These are phyloP conservation scores for Aspergillus bridgeri DNA, from an alignment of 495 filamentous ascomycete genomes.

Conservation along the genomic window DNA sequence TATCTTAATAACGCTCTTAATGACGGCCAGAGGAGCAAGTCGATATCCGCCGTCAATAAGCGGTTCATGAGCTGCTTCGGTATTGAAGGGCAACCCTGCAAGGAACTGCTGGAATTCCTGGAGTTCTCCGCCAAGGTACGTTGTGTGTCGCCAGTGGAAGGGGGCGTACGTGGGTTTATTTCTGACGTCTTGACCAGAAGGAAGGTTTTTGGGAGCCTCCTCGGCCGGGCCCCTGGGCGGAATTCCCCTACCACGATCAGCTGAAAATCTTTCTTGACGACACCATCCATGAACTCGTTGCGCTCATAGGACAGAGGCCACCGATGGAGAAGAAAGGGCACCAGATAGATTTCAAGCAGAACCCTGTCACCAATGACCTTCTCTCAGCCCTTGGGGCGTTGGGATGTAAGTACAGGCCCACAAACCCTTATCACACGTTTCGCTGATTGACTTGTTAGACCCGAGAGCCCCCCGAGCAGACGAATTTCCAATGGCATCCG, in stretches of 20 bases:
- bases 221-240: conserved; percentile 29
- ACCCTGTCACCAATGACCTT: conserved; percentile 36
- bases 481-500: conserved; percentile 35
- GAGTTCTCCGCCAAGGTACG: conserved; percentile 53
- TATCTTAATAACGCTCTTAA: conserved; percentile 63
- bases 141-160: conserved; percentile 3
- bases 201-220: conserved; percentile 48
- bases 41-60: conserved; percentile 67
- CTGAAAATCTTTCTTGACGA: conserved; percentile 53
- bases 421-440: conserved; percentile 2
- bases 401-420: conserved; percentile 37
- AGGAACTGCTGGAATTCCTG: conserved; percentile 58
- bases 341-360: conserved; percentile 27
- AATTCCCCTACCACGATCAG: conserved; percentile 43
- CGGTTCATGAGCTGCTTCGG: conserved; percentile 69
- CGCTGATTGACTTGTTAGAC: conserved; percentile 22
- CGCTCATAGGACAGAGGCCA: conserved; percentile 45
- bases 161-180: too few species aligned
- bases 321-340: conserved; percentile 40
- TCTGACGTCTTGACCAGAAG: conserved; percentile 24
- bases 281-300: conserved; percentile 47
- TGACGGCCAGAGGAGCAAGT: conserved; percentile 40
- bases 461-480: conserved; percentile 24
- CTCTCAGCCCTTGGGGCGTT: conserved; percentile 44
- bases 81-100: conserved; percentile 50